Conservation (phyloP, 192 early-diverging fungal species). For the Entrophospora sp. region DNA sequence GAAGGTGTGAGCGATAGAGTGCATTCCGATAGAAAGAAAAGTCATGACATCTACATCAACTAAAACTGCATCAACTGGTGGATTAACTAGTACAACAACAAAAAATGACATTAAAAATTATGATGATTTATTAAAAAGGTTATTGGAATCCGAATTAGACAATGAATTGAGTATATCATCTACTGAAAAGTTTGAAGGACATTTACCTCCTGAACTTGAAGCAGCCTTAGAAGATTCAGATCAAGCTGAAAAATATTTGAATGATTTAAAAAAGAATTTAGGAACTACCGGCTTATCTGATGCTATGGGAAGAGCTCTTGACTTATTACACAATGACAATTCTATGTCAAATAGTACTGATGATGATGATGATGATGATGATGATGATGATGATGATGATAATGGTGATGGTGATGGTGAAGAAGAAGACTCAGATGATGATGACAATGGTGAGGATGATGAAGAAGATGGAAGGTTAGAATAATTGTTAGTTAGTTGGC, state of each 20-base stretch:
- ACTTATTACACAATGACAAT: constrained; percentile 16
- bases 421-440: background rate
- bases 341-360: background rate
- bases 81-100: background rate
- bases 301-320: constrained; percentile 29
- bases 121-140: constrained; percentile 33
- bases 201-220: constrained; percentile 37
- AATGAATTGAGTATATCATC: too few relatives aligned
- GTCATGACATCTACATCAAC: background rate
- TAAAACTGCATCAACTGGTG: background rate
- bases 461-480: constrained; percentile 3
- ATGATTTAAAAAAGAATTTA: constrained; percentile 30
- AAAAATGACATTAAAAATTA: constrained; percentile 16
- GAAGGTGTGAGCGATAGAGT: too few relatives aligned
- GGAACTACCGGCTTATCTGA: constrained; percentile 27
- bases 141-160: constrained; percentile 32
- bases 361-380: background rate
- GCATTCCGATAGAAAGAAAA: too few relatives aligned
- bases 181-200: constrained; percentile 27
- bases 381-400: background rate
- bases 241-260: constrained; percentile 35
- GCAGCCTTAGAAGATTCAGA: constrained; percentile 36
- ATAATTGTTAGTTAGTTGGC: background rate
- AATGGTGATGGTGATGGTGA: too few relatives aligned
- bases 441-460: too few relatives aligned